Base-by-base conservation (phyloP, 441 rosid species). In the Jatropha podagrica region DNA sequence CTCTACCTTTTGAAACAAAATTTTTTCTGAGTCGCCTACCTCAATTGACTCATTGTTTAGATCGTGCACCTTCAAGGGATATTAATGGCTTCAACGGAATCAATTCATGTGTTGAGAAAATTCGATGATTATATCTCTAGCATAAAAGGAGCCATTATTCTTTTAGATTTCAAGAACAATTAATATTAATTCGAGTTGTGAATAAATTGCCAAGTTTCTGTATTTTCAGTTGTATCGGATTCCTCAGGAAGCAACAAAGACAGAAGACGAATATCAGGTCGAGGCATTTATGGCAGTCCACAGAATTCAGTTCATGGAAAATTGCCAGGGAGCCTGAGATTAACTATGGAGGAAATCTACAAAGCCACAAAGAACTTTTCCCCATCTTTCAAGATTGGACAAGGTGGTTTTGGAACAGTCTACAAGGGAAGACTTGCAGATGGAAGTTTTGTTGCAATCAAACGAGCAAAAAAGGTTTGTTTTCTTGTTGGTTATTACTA, bases 381-480 rank as follows among this genome's bases (percentile, higher is more conserved):
- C 38, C 93, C 96, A 0, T 79, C 96, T 5, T 86, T 85, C 72
- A 92, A 90, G 84, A 85, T 95, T 77, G 99, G 99, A 64, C 96
- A 95, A 73, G 99, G 98, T 26, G 97, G 97, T 38, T 95, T 87
- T 51, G 98, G 99, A 10, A 91, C 97, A 12, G 99, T 95, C 51
- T 95, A 93, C 82, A 91, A 88, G 83, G 99, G 94, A 12, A 89
- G 74, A 62, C 92, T 95, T 40, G 74, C 79, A 56, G 97, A 93
- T 85, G 99, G 99, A 75, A 85, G 88, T 0, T 26, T 81, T 32
- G 89, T 95, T 11, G 99, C 98, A 0, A 77, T 93, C 74, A 95
- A 95, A 81, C 96, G 99, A 0, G 98, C 98, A 49, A 93, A 92
- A 78, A 95, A 87, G 97, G 99, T 93, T 41, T 26, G 52, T 73